Evolutionary conservation across 352 stramenopile species (phyloP).

Genomic region (Phytophthora kernoviae): DNA sequence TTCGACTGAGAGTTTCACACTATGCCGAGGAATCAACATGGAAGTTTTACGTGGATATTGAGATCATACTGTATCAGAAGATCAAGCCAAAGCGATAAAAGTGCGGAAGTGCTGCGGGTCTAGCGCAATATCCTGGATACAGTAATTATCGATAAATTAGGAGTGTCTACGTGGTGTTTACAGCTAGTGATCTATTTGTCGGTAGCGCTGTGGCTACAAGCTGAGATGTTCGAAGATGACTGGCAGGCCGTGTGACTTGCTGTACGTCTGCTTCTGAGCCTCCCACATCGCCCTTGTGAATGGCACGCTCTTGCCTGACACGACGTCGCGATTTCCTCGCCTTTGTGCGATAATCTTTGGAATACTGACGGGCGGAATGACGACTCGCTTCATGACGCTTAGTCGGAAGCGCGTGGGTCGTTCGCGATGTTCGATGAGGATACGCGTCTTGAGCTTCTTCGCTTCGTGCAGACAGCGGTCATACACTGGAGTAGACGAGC

Average conservation of each 20-base stretch:
- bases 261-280: conserved; percentile 40
- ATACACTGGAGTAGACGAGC: conserved; percentile 28
- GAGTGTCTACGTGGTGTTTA: background rate
- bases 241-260: conserved; percentile 18
- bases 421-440: conserved; percentile 49
- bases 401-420: conserved; percentile 62
- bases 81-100: too few relatives aligned
- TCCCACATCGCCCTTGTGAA: conserved; percentile 71
- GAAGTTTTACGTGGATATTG: too few relatives aligned
- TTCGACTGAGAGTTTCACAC: too few relatives aligned
- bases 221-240: conserved; percentile 22
- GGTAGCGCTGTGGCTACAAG: background rate
- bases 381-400: conserved; percentile 61
- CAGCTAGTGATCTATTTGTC: background rate
- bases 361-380: conserved; percentile 57
- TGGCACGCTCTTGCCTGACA: conserved; percentile 63
- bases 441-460: conserved; percentile 64
- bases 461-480: conserved; percentile 45
- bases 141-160: conserved; percentile 3
- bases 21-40: too few relatives aligned
- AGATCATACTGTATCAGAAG: too few relatives aligned
- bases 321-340: conserved; percentile 36
- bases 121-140: too few relatives aligned
- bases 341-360: conserved; percentile 39
- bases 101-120: too few relatives aligned